A percentile compares a stretch with the other conserved stretches of the same genome.
Evolutionary conservation across 2,329 filamentous ascomycete genomes (phyloP).

Genomic region (Blumeria graminis): DNA sequence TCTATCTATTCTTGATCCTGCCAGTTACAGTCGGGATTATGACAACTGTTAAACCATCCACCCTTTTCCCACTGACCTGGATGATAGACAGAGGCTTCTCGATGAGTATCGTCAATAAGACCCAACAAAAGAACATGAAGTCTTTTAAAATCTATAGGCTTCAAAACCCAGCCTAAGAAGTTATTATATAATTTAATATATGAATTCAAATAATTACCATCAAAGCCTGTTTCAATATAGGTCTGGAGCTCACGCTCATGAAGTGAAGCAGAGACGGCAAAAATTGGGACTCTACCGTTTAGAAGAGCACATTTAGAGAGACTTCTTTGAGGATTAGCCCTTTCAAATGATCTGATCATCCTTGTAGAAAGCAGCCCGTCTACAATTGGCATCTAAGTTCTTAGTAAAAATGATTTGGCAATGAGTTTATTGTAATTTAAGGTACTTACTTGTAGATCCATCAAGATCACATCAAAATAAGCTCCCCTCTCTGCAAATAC

Average conservation of each 20-base stretch:
- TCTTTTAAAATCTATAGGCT: slow-evolving; percentile 8
- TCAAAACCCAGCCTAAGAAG: slow-evolving; percentile 10
- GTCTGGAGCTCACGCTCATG: slow-evolving; percentile 40
- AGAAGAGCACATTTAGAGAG: slow-evolving; percentile 32
- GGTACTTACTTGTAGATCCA: slow-evolving; percentile 66
- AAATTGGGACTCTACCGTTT: slow-evolving; percentile 52
- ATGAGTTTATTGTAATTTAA: not conserved
- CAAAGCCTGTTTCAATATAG: slow-evolving; percentile 61
- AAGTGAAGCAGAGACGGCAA: slow-evolving; percentile 69
- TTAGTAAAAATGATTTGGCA: not conserved
- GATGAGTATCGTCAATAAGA: slow-evolving; percentile 4
- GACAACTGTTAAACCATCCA: slow-evolving; percentile 7
- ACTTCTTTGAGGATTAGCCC: slow-evolving; percentile 21
- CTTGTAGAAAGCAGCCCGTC: slow-evolving; percentile 64
- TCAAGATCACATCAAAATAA: slow-evolving; percentile 55
- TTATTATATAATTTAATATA: slow-evolving; percentile 17
- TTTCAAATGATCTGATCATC: slow-evolving; percentile 56
- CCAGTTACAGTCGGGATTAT: not conserved
- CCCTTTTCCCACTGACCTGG: slow-evolving; percentile 8
- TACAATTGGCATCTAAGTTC: slow-evolving; percentile 67
- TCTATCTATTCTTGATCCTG: too few relatives aligned
- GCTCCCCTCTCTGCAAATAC: slow-evolving; percentile 38
- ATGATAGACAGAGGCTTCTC: slow-evolving; percentile 4
- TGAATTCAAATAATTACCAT: slow-evolving; percentile 34
- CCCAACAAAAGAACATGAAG: slow-evolving; percentile 8